A percentile compares a stretch with the other conserved stretches of the same genome.
phyloP scores from a whole-genome alignment of 2,329 filamentous ascomycete species.

The Epichloe sibirici region DNA sequence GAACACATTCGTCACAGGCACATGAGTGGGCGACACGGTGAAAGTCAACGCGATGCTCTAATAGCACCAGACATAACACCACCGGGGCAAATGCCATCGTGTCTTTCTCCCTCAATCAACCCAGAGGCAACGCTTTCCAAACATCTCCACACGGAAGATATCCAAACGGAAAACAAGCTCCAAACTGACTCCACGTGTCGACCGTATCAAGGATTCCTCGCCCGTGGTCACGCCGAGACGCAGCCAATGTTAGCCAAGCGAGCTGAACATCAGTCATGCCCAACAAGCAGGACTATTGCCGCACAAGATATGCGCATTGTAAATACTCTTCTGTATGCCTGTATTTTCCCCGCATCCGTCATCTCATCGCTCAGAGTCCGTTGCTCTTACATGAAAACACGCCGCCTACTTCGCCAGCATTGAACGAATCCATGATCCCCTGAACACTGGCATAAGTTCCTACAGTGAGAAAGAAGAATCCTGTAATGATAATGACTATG shows the following conservation, averaged over 20 bases:
- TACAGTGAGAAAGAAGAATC: slow-evolving; percentile 67
- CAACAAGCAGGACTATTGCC: not conserved
- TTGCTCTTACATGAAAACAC: slow-evolving; percentile 66
- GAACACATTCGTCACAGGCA: too few relatives aligned
- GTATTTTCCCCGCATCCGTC: not conserved
- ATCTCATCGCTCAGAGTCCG: slow-evolving; percentile 34
- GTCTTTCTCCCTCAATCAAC: not conserved
- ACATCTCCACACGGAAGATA: not conserved
- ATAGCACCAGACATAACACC: too few relatives aligned
- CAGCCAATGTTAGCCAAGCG: not conserved
- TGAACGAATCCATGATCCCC: slow-evolving; percentile 63
- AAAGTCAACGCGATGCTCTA: not conserved
- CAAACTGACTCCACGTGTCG: not conserved
- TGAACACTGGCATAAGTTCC: slow-evolving; percentile 74
- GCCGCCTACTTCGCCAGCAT: slow-evolving; percentile 48
- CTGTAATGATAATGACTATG: slow-evolving; percentile 57
- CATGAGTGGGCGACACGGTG: too few relatives aligned
- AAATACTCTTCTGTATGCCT: not conserved
- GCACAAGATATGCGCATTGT: not conserved
- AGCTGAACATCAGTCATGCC: not conserved
- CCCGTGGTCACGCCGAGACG: not conserved
- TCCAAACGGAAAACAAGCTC: not conserved
- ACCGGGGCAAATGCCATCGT: too few relatives aligned
- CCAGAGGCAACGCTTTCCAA: not conserved
- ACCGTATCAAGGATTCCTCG: not conserved